Evolutionary conservation across 1,284 basidiomycete species (phyloP), one percentile per base, ranked within the genome.

Genomic region (Malassezia equina): DNA sequence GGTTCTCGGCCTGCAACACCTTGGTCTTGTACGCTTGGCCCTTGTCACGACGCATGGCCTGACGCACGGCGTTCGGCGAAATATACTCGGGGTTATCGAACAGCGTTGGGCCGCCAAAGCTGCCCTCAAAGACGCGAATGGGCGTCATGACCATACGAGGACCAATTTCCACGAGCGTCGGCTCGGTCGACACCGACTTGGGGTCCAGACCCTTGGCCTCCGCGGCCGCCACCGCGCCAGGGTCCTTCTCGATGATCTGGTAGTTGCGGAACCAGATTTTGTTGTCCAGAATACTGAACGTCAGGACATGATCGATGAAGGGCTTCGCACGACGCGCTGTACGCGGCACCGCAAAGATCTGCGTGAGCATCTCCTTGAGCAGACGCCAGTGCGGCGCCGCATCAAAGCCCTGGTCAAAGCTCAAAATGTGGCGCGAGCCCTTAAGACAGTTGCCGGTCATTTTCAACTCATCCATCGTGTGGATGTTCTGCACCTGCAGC

Each of bases 251-350:
- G 62, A 81, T 77, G 59, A 81, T 80, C 77, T 98, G 93, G 79
- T 87, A 98, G 77, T 96, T 96, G 63, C 94, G 83, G 81, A 98
- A 96, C 94, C 94, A 99, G 63, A 98, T 89, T 76, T 95, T 96
- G 75, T 83, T 82, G 79, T 99, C 94, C 39, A 94, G 81, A 49
- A 98, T 81, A 19, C 90, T 94, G 77, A 99, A 98, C 41, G 89
- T 88, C 61, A 98, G 81, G 69, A 98, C 84, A 73, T 98, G 94
- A 77, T 99, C 94, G 66, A 99, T 83, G 77, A 99, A 99, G 1
- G 94, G 94, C 76, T 99, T 99, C 12, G 89, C 82, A 69, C 84
- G 85, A 61, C 94, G 81, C 29, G 94, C 86, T 11, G 83, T 83
- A 31, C 86, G 82, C 24, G 94, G 94, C 2, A 96, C 90, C 40